Percentiles rank a stretch among this genome's conserved stretches.
phyloP scores from a whole-genome alignment of 345 rosid genomes.

The Linum trigynum region DNA sequence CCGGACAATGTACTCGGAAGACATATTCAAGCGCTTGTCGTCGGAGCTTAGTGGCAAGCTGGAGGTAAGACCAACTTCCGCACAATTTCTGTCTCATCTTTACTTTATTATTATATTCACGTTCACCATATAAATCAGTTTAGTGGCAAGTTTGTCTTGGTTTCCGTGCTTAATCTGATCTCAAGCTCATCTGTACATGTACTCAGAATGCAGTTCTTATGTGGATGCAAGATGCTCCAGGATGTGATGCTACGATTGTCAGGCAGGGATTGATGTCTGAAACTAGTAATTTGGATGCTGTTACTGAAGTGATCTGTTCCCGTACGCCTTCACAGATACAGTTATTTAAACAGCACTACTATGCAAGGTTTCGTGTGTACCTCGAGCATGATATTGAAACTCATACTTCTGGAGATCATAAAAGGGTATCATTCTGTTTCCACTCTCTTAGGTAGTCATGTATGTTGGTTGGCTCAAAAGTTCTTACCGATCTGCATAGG shows the following conservation, averaged over 20 bases:
- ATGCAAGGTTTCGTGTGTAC: conserved; percentile 29
- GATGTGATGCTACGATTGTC: conserved; percentile 46
- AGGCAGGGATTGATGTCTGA: conserved; percentile 22
- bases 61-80: conserved; percentile 31
- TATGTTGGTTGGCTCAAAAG: too few relatives aligned
- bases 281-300: conserved; percentile 22
- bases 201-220: conserved; percentile 48
- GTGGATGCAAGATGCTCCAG: conserved; percentile 63
- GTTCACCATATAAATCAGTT: neutral
- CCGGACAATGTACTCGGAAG: conserved; percentile 34
- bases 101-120: neutral
- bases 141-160: neutral
- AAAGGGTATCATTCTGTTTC: conserved; percentile 25
- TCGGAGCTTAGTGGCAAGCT: conserved; percentile 53
- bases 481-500: too few relatives aligned
- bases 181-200: conserved; percentile 4
- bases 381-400: conserved; percentile 45
- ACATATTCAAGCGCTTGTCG: conserved; percentile 35
- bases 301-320: conserved; percentile 55
- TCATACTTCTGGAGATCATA: conserved; percentile 39
- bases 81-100: neutral
- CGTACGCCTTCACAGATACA: conserved; percentile 61
- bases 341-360: conserved; percentile 43
- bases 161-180: neutral
- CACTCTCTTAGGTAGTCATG: neutral